phyloP scores from a whole-genome alignment of 129 eudicot genomes.

The Cynara cardunculus region DNA sequence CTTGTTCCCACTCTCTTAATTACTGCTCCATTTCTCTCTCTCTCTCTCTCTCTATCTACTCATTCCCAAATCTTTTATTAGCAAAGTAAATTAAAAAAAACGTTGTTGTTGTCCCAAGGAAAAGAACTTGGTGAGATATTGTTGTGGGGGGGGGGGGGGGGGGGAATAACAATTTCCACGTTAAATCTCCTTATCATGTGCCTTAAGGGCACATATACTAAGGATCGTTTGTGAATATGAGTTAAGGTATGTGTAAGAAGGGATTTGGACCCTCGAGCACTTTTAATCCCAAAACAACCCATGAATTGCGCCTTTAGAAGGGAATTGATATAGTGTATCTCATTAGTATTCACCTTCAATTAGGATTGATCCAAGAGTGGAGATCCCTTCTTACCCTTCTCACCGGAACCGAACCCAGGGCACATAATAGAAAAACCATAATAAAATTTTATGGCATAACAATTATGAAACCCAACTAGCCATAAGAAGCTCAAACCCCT shows the following conservation, averaged over 20 bases:
- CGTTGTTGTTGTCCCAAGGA: neutral
- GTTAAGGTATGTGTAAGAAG: too few species aligned
- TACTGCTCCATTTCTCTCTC: neutral
- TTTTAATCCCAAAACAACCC: too few species aligned
- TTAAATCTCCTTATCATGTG: neutral
- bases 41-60: neutral
- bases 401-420: too few species aligned
- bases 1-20: neutral
- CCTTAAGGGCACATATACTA: neutral
- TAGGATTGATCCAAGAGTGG: too few species aligned
- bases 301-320: too few species aligned
- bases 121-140: neutral
- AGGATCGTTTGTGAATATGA: too few species aligned
- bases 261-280: too few species aligned
- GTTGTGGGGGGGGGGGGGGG: neutral
- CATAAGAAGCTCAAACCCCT: neutral
- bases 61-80: neutral
- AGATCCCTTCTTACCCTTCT: too few species aligned
- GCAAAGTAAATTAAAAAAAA: too few species aligned
- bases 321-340: too few species aligned
- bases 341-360: too few species aligned
- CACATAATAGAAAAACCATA: neutral
- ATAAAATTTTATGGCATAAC: neutral
- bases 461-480: neutral
- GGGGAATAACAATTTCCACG: neutral